phyloP scores from a whole-genome alignment of 768 basidiomycete genomes.

The Boletus sensibilis region DNA sequence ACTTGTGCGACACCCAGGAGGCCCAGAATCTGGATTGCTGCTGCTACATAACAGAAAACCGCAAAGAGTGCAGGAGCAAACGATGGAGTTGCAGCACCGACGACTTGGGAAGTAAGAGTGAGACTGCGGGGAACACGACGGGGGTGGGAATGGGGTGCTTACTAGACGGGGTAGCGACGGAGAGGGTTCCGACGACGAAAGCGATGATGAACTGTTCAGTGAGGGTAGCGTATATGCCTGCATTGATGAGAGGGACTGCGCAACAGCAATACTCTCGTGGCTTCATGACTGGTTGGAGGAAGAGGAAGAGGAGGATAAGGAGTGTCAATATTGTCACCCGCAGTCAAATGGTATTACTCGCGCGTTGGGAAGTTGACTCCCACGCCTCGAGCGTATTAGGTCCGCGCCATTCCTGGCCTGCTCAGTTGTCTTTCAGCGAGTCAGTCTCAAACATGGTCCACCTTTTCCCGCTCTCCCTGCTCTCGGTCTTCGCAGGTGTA shows the following conservation, averaged over 20 bases:
- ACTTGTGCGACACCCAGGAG: constrained; percentile 83
- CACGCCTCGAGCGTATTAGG: constrained; percentile 21
- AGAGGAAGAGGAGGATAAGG: background rate
- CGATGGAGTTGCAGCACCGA: constrained; percentile 80
- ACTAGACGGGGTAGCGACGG: constrained; percentile 81
- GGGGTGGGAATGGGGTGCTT: constrained; percentile 30
- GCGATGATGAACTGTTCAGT: constrained; percentile 72
- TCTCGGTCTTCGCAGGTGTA: constrained; percentile 27
- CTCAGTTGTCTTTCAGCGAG: constrained; percentile 13
- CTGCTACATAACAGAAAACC: constrained; percentile 72
- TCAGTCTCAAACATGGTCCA: constrained; percentile 30
- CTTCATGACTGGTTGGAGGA: constrained; percentile 47
- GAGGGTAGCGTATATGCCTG: constrained; percentile 82
- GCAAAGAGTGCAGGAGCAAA: constrained; percentile 75
- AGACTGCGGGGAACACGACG: constrained; percentile 1
- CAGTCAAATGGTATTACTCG: background rate
- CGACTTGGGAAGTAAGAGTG: constrained; percentile 50
- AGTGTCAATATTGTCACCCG: too few relatives aligned
- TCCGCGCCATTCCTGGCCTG: constrained; percentile 17
- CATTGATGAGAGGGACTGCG: constrained; percentile 87
- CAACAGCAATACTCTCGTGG: constrained; percentile 89
- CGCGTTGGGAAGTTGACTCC: constrained; percentile 12
- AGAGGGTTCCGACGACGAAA: constrained; percentile 66
- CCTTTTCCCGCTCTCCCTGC: constrained; percentile 25
- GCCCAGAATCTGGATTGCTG: constrained; percentile 76